Conservation (phyloP, 305 asterid species). For the Petunia hybrid region DNA sequence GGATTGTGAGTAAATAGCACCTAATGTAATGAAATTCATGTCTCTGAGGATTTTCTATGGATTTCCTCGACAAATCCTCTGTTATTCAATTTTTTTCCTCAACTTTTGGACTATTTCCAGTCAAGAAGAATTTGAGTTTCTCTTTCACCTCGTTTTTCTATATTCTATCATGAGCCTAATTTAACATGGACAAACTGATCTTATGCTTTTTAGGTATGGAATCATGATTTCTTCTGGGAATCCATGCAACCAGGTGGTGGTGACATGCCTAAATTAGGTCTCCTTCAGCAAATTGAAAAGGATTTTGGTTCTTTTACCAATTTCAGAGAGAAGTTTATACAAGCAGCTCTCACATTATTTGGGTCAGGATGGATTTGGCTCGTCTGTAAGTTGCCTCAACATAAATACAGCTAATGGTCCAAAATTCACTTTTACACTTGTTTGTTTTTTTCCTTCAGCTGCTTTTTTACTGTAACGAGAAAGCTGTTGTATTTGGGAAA, state of each 20-base stretch:
- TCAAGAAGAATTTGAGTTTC: slow-evolving; percentile 15
- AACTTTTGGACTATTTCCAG: background rate
- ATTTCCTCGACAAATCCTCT: background rate
- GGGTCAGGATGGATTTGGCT: slow-evolving; percentile 99
- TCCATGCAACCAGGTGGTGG: slow-evolving; percentile 98
- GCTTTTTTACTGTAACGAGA: background rate
- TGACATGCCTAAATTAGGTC: slow-evolving; percentile 68
- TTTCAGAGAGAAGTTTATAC: slow-evolving; percentile 75
- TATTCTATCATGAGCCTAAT: background rate
- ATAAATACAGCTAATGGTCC: background rate
- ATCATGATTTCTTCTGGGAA: slow-evolving; percentile 98
- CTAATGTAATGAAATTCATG: background rate
- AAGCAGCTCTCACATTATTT: slow-evolving; percentile 72
- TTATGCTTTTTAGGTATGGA: slow-evolving; percentile 74
- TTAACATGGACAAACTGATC: background rate
- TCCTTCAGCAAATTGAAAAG: slow-evolving; percentile 86
- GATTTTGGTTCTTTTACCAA: slow-evolving; percentile 81
- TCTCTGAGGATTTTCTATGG: background rate
- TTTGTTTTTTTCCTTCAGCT: background rate
- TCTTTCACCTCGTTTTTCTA: background rate
- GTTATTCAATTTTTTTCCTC: background rate
- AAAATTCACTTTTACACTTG: background rate
- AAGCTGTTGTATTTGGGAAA: slow-evolving; percentile 14
- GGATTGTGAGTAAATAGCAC: slow-evolving; percentile 14
- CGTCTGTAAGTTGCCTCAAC: slow-evolving; percentile 68